Evolutionary conservation across 495 filamentous ascomycete species (phyloP).

Genomic region (Pseudotulostoma volvatum): DNA sequence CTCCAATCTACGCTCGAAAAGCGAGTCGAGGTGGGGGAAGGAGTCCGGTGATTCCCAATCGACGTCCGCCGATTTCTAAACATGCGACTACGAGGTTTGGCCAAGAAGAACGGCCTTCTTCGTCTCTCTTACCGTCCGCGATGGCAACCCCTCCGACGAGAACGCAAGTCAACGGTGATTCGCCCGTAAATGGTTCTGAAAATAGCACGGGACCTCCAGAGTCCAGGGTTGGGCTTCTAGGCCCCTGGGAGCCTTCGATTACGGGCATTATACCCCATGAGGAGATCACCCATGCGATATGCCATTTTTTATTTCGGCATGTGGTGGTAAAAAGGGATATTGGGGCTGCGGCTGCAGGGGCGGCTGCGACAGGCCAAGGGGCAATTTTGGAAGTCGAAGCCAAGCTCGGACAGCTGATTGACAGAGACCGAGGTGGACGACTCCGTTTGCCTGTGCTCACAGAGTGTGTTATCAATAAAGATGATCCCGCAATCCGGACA

Average conservation of each 20-base stretch:
- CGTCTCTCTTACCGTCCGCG: conserved; percentile 5
- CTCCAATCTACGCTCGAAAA: conserved; percentile 31
- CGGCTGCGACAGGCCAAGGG: conserved; percentile 36
- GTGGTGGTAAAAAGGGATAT: conserved; percentile 45
- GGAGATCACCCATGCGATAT: conserved; percentile 46
- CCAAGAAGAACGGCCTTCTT: conserved; percentile 12
- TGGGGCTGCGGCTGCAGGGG: conserved; percentile 25
- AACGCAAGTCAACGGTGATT: conserved; percentile 5
- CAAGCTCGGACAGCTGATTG: conserved; percentile 68
- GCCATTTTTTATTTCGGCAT: conserved; percentile 56
- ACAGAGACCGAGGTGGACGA: conserved; percentile 50
- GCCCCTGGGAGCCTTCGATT: conserved; percentile 62
- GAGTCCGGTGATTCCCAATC: conserved; percentile 23
- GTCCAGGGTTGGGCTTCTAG: conserved; percentile 23
- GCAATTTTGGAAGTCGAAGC: conserved; percentile 83
- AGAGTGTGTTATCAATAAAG: conserved; percentile 46
- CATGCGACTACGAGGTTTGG: conserved; percentile 11
- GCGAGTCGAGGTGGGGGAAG: conserved; percentile 21
- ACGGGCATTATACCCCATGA: conserved; percentile 47
- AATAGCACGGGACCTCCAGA: conserved; percentile 4
- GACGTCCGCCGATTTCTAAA: conserved; percentile 20
- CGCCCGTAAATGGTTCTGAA: conserved; percentile 7
- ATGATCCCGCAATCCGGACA: conserved; percentile 28
- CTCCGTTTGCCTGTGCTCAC: conserved; percentile 45
- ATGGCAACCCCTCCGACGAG: conserved; percentile 9